Conservation (phyloP, 169 alveolate species). For the Cryptosporidium sp. region DNA sequence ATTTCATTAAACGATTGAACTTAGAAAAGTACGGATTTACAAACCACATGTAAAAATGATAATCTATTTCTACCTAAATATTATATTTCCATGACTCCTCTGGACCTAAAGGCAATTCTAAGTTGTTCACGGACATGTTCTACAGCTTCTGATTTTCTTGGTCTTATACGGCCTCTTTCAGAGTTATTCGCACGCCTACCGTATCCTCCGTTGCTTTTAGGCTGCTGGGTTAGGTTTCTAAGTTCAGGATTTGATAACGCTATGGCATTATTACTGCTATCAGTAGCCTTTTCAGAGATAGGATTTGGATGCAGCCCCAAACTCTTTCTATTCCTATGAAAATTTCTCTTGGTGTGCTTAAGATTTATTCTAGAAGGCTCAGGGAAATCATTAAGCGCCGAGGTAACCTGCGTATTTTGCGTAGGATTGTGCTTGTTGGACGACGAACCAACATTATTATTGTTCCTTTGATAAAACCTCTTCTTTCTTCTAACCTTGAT, state of each 20-base stretch:
- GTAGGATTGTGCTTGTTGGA: neutral
- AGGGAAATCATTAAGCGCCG: neutral
- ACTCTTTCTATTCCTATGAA: slow-evolving; percentile 12
- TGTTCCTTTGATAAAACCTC: slow-evolving; percentile 10
- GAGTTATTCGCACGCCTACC: slow-evolving; percentile 22
- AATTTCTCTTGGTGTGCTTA: slow-evolving; percentile 18
- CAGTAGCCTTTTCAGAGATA: slow-evolving; percentile 11
- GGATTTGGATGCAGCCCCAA: neutral
- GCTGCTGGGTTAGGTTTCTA: neutral
- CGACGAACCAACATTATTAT: neutral
- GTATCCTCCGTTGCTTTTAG: neutral
- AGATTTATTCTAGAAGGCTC: slow-evolving; percentile 25
- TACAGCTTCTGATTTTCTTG: slow-evolving; percentile 54
- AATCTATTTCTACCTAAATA: slow-evolving; percentile 9
- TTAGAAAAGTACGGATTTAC: neutral
- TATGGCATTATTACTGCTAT: neutral
- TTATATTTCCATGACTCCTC: slow-evolving; percentile 46
- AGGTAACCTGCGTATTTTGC: neutral
- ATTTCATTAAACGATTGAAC: no score
- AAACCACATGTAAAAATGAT: neutral
- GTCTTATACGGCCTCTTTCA: slow-evolving; percentile 25
- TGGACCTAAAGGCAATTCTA: slow-evolving; percentile 35
- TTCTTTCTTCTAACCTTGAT: slow-evolving; percentile 47
- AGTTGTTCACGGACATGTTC: slow-evolving; percentile 76
- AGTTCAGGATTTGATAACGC: neutral